phyloP scores from a whole-genome alignment of 208 protist species.

The Leishmania braziliensis region DNA sequence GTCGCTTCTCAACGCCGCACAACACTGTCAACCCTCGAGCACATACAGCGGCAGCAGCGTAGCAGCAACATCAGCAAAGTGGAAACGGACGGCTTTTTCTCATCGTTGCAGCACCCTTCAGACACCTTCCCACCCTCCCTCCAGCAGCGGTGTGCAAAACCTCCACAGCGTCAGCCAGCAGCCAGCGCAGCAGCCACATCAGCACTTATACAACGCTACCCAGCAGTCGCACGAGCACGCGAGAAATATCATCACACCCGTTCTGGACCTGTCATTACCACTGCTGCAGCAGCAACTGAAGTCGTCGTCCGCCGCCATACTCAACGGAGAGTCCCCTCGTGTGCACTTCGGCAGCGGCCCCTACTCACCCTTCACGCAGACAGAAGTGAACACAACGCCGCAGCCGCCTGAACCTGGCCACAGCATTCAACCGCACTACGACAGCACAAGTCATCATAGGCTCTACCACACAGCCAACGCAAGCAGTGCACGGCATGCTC shows the following conservation, averaged over 20 bases:
- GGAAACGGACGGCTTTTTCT: background rate
- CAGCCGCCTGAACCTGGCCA: background rate
- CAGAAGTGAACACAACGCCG: background rate
- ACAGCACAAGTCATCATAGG: background rate
- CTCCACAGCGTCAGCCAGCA: background rate
- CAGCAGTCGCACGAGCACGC: background rate
- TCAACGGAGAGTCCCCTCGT: constrained; percentile 1
- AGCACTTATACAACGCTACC: background rate
- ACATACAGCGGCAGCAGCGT: background rate
- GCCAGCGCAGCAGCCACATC: background rate
- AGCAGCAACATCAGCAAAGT: background rate
- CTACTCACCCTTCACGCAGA: background rate
- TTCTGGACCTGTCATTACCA: background rate
- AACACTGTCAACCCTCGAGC: background rate
- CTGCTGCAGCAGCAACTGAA: background rate
- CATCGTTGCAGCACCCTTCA: background rate
- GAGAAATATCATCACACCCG: background rate
- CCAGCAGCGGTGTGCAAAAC: background rate
- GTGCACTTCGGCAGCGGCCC: background rate
- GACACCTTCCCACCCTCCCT: background rate
- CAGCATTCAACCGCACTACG: constrained; percentile 3
- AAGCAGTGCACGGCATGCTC: background rate
- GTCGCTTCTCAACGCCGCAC: background rate
- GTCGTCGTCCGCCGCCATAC: background rate
- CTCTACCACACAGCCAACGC: background rate